These are phyloP conservation scores for Diaporthe sp. DNA, from an alignment of 2,329 filamentous ascomycete species.

Conservation along the genomic window DNA sequence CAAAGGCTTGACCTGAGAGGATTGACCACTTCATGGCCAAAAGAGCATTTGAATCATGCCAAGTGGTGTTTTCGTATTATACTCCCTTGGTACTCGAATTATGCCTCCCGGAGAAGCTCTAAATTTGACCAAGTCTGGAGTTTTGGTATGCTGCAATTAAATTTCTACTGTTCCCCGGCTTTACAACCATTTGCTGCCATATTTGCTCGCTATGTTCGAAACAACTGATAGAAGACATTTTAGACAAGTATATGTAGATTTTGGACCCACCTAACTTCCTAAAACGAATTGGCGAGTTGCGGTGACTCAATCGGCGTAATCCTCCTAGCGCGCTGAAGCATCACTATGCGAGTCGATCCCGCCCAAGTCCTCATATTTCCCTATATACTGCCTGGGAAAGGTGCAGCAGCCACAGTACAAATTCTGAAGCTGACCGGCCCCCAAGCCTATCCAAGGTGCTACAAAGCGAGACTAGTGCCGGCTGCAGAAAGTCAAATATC, in stretches of 20 bases:
- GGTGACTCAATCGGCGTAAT: background rate
- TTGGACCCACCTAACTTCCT: background rate
- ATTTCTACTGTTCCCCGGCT: too few species aligned
- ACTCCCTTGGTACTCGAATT: background rate
- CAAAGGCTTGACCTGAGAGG: too few species aligned
- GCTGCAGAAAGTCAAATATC: background rate
- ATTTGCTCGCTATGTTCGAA: background rate
- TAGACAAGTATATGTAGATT: background rate
- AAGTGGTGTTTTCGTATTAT: too few species aligned
- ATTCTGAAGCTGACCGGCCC: background rate
- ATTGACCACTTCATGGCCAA: background rate
- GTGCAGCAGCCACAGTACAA: background rate
- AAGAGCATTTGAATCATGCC: too few species aligned
- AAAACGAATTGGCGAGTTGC: background rate
- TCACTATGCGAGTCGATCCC: background rate
- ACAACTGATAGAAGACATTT: too few species aligned
- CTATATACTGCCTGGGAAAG: background rate
- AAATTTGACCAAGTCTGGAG: too few species aligned
- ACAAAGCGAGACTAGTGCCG: background rate
- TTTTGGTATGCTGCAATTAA: background rate
- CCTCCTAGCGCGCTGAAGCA: background rate
- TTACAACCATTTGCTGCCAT: too few species aligned
- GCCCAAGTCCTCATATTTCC: background rate
- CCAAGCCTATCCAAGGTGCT: background rate
- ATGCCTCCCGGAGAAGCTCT: too few species aligned